Base-by-base conservation (phyloP, 2,329 filamentous ascomycete genomes). In the Pleoardoris graminearum region DNA sequence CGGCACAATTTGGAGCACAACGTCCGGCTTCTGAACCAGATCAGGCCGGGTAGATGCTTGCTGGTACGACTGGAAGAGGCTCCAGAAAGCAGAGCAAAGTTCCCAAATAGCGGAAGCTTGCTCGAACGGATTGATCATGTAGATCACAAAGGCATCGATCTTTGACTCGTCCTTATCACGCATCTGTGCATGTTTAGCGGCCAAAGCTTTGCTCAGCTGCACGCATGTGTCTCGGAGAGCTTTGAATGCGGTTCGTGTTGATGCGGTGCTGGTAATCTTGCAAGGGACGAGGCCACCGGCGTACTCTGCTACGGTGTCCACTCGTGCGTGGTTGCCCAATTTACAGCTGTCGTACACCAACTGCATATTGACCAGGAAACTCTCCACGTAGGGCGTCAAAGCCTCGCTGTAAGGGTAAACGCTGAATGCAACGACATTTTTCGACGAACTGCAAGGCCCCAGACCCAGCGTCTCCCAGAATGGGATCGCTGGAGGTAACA, bases 381-480 rank as follows among this genome's bases (percentile, higher is more conserved):
- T 79, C 12, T 80, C 76, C 5, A 85, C 81, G 43, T 83, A 82
- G 37, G 85, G 82, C 32, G 76, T 71, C 61, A 93, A 76, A 1
- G 87, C 85, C 23, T 82, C 81, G 62, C 83, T 83, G 45, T 81
- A 77, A 0, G 90, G 89, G 57, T 87, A 88, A 1, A 94, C 77
- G 65, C 88, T 90, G 42, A 90, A 82, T 0, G 85, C 82, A 30
- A 82, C 80, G 25, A 94, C 76, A 55, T 93, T 84, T 69, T 95
- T 95, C 7, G 78, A 66, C 0, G 89, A 88, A 53, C 84, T 84
- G 7, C 84, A 83, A 3, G 90, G 90, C 1, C 84, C 84, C 1
- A 96, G 79, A 0, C 89, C 88, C 16, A 95, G 76, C 41, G 86
- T 85, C 66, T 94, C 90, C 91, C 90, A 95, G 65, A 94, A 96